Percentiles rank a stretch among this genome's conserved stretches.
Conservation (phyloP, 2,329 filamentous ascomycete species). For the Aspergillus carbonarius region DNA sequence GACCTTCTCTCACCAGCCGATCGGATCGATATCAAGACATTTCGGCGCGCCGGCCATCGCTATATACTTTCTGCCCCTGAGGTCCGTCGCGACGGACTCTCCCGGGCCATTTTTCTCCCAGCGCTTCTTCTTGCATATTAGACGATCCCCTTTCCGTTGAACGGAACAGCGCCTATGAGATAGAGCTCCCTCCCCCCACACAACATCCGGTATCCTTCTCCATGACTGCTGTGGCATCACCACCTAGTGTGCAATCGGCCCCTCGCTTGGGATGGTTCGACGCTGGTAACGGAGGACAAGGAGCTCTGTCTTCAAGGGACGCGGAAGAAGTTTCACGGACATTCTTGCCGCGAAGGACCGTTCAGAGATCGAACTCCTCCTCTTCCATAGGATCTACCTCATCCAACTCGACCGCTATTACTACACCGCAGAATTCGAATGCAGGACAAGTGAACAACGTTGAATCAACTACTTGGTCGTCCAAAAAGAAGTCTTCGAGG, state of each 20-base stretch:
- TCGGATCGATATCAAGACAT: constrained; percentile 1
- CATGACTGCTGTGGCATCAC: constrained; percentile 68
- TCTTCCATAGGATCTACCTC: constrained; percentile 69
- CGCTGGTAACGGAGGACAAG: constrained; percentile 57
- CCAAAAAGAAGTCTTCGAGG: constrained; percentile 48
- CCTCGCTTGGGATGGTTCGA: constrained; percentile 62
- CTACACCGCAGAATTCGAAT: constrained; percentile 36
- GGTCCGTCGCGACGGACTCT: constrained; percentile 9
- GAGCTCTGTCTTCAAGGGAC: constrained; percentile 69
- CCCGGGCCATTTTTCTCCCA: neutral
- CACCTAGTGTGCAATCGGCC: constrained; percentile 62
- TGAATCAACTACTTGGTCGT: constrained; percentile 41
- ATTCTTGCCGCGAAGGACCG: constrained; percentile 83
- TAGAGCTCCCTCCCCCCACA: constrained; percentile 7
- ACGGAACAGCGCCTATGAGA: constrained; percentile 15
- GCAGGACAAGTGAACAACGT: constrained; percentile 36
- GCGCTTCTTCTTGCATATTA: neutral
- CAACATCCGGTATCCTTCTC: constrained; percentile 30
- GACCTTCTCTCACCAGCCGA: constrained; percentile 28
- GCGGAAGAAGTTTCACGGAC: constrained; percentile 82
- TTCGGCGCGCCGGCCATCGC: constrained; percentile 13
- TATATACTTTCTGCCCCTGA: neutral
- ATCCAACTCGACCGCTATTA: constrained; percentile 53
- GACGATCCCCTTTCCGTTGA: neutral
- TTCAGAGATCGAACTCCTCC: constrained; percentile 85